Evolutionary conservation across 164 flowering plant genomes (phyloP), one percentile per base, ranked within the genome.

Genomic region (Piper longum): DNA sequence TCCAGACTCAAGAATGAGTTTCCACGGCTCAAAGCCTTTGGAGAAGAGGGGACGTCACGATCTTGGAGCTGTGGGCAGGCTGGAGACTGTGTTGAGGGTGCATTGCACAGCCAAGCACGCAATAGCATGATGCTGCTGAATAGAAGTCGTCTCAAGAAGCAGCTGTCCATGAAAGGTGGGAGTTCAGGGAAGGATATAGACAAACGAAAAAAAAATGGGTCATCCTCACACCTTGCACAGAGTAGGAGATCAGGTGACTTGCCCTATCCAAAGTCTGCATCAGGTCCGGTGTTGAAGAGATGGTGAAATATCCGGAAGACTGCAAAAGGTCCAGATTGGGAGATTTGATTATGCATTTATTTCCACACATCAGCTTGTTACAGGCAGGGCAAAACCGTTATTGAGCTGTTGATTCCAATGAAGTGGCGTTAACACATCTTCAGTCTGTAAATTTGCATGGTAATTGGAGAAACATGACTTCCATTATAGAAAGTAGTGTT

Each of bases 11-110:
- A 71, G 68, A 80, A 63, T 73, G 70, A 72, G 56, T 72, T 82
- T 54, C 89, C 87, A 19, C 75, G 78, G 75, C 76, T 78, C 16
- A 80, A 72, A 76, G 70, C 80, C 17, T 70, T 75, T 61, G 65
- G 66, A 65, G 91, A 85, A 60, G 86, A 85, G 66, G 95, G 84
- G 0, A 67, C 83, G 5, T 80, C 90, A 26, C 81, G 78, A 67
- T 71, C 84, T 40, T 88, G 98, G 92, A 78, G 85, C 58, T 91
- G 96, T 73, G 82, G 72, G 5, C 90, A 85, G 65, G 89, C 77
- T 0, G 89, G 95, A 18, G 96, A 87, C 64, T 91, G 95, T 64
- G 90, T 86, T 14, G 90, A 82, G 71, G 93, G 91, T 51, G 88
- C 93, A 4, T 61, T 86, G 74, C 85, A 84, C 56, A 77, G 77